phyloP scores from a whole-genome alignment of 192 early-diverging fungal genomes.

The Rhizophlyctis rosea region DNA sequence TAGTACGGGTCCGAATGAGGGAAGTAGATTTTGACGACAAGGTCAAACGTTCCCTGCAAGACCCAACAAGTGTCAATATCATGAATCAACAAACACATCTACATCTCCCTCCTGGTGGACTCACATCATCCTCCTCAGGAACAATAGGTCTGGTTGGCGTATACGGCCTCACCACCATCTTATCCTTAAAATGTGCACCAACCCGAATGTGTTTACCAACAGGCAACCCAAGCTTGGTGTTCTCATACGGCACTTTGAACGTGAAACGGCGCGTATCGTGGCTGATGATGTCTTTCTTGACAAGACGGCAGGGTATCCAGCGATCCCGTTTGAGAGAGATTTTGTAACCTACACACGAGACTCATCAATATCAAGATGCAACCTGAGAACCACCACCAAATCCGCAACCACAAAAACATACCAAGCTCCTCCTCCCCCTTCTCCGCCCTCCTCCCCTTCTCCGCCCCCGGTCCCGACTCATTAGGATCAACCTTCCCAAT shows the following conservation, averaged over 20 bases:
- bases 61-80: neutral
- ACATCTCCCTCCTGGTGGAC: neutral
- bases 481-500: neutral
- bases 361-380: too few species aligned
- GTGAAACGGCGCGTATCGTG: conserved; percentile 17
- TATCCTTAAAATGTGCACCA: neutral
- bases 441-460: neutral
- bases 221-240: conserved; percentile 3
- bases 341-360: too few species aligned
- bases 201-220: conserved; percentile 18
- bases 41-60: conserved; percentile 7
- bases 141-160: conserved; percentile 12
- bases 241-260: conserved; percentile 1
- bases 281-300: conserved; percentile 4
- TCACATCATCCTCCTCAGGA: conserved; percentile 7
- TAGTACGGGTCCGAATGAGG: conserved; percentile 4
- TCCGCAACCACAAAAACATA: neutral
- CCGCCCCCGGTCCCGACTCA: neutral
- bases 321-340: neutral
- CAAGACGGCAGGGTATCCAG: neutral
- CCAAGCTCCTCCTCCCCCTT: neutral
- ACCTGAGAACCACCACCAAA: too few species aligned
- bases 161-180: conserved; percentile 22
- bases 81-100: neutral
- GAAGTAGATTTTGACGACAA: conserved; percentile 15